Percentiles rank a stretch among this genome's conserved stretches.
Conservation (phyloP, 495 filamentous ascomycete species). For the Cercophora newfieldiana region DNA sequence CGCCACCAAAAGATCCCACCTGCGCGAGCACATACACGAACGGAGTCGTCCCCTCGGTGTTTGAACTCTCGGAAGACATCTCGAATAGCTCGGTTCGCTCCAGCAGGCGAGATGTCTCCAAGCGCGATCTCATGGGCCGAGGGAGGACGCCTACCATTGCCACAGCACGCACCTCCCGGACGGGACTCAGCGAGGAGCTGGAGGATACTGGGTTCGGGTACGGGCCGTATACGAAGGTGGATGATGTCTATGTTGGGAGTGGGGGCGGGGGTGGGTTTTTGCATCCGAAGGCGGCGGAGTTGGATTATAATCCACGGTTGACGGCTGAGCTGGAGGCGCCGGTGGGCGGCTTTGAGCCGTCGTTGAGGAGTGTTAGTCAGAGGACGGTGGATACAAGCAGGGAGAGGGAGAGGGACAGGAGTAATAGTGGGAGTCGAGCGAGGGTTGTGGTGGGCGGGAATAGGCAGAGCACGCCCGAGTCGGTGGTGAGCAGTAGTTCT, state of each 20-base stretch:
- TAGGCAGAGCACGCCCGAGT: background rate
- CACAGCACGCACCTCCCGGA: background rate
- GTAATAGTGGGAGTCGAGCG: background rate
- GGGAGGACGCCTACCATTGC: background rate
- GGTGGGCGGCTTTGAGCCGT: background rate
- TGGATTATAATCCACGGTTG: background rate
- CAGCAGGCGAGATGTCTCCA: background rate
- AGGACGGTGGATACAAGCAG: background rate
- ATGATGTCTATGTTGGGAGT: no score
- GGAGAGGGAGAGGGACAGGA: background rate
- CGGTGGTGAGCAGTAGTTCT: background rate
- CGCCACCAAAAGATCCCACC: background rate
- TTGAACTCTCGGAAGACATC: constrained; percentile 4
- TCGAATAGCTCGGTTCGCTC: background rate
- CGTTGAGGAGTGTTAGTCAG: background rate
- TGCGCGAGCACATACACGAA: background rate
- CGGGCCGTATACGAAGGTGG: no score
- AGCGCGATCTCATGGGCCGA: background rate
- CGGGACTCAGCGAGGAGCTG: background rate
- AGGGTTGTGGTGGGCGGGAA: no score
- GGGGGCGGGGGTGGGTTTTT: background rate
- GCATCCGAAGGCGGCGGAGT: background rate
- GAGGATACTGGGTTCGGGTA: background rate
- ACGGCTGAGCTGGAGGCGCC: background rate
- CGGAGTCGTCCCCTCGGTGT: background rate